Evolutionary conservation across 257 asterid genomes (phyloP).

Genomic region (Fraxinus americana): DNA sequence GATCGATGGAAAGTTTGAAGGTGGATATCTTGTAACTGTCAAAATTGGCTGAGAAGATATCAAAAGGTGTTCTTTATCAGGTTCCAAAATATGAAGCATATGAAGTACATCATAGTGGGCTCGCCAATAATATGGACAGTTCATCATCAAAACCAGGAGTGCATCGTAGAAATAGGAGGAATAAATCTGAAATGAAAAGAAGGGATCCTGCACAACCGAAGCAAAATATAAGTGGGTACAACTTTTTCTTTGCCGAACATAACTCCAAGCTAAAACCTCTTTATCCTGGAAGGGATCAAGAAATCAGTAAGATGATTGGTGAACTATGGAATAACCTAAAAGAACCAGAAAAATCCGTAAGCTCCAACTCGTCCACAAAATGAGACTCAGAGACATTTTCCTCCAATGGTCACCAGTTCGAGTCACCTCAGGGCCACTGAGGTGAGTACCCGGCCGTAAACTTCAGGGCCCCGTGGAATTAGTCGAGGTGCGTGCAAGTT

Average conservation of each 20-base stretch:
- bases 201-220: constrained; percentile 82
- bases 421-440: too few species aligned
- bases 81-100: constrained; percentile 30
- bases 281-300: constrained; percentile 67
- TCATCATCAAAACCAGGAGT: constrained; percentile 33
- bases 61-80: constrained; percentile 79
- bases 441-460: too few species aligned
- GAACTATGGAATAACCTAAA: constrained; percentile 77
- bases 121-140: constrained; percentile 11
- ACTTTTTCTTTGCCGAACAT: constrained; percentile 87
- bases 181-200: constrained; percentile 66
- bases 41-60: constrained; percentile 66
- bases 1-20: constrained; percentile 83
- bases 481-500: too few species aligned
- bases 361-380: constrained; percentile 7
- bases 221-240: constrained; percentile 87
- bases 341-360: constrained; percentile 63
- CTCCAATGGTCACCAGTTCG: too few species aligned
- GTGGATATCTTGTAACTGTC: constrained; percentile 81
- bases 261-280: constrained; percentile 70
- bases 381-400: neutral
- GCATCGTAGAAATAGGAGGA: constrained; percentile 64
- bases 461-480: too few species aligned
- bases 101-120: constrained; percentile 21
- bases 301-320: constrained; percentile 84